phyloP scores from a whole-genome alignment of 2,329 filamentous ascomycete genomes.

The Lasiodiplodia hormozganensis region DNA sequence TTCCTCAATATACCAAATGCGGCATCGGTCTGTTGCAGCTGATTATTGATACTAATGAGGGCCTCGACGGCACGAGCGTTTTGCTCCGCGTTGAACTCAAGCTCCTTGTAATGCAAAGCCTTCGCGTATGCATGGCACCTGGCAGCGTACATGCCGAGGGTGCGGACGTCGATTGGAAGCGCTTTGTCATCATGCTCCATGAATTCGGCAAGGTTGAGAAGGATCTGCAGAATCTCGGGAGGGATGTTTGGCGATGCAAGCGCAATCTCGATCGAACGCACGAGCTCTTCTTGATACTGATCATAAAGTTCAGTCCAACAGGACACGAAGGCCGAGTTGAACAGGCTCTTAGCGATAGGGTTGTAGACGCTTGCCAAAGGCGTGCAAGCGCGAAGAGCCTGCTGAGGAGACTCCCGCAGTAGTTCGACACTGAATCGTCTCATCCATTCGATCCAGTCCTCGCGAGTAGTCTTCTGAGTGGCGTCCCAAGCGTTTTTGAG shows the following conservation, averaged over 20 bases:
- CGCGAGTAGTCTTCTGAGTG: constrained; percentile 92
- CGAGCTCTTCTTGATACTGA: constrained; percentile 95
- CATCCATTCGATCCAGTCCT: constrained; percentile 99
- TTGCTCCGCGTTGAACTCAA: constrained; percentile 97
- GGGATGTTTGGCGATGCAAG: constrained; percentile 95
- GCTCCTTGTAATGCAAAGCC: constrained; percentile 96
- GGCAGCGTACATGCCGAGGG: constrained; percentile 90
- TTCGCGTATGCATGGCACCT: constrained; percentile 99
- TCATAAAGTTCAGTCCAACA: constrained; percentile 99
- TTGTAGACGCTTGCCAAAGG: constrained; percentile 89
- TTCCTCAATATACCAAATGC: constrained; percentile 97
- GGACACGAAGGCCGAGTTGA: constrained; percentile 98
- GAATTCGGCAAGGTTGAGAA: constrained; percentile 96
- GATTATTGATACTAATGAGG: constrained; percentile 98
- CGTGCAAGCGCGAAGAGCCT: constrained; percentile 91
- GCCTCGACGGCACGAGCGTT: constrained; percentile 95
- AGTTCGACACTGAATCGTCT: constrained; percentile 94
- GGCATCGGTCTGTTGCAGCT: constrained; percentile 96
- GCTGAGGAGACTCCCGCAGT: constrained; percentile 93
- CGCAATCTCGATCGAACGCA: constrained; percentile 92
- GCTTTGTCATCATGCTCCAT: constrained; percentile 99
- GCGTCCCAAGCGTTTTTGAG: constrained; percentile 98
- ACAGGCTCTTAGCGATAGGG: constrained; percentile 88
- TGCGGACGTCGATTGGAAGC: constrained; percentile 93
- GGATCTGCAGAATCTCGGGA: constrained; percentile 89